phyloP scores from a whole-genome alignment of 2,329 filamentous ascomycete species.

The Aspergillus ruber region DNA sequence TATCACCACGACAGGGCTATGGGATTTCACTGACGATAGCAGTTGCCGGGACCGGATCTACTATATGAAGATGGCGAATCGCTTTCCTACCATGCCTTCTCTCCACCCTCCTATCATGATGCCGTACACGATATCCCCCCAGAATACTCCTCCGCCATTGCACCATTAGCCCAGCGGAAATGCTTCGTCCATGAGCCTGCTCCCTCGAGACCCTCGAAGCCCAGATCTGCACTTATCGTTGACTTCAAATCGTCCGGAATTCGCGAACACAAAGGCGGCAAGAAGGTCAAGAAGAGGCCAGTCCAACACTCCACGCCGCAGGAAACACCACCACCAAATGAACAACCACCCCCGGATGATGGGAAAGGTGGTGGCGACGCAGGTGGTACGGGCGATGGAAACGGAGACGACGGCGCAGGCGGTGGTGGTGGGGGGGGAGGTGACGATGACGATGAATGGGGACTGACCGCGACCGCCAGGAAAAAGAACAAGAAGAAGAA shows the following conservation, averaged over 20 bases:
- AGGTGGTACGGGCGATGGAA: slow-evolving; percentile 26
- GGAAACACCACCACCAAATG: slow-evolving; percentile 15
- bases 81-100: slow-evolving; percentile 10
- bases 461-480: slow-evolving; percentile 17
- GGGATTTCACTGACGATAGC: too few relatives aligned
- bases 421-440: slow-evolving; percentile 25
- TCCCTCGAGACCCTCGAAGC: slow-evolving; percentile 1
- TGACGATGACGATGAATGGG: slow-evolving; percentile 36
- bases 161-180: slow-evolving; percentile 21
- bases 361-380: slow-evolving; percentile 20
- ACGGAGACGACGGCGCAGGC: slow-evolving; percentile 20
- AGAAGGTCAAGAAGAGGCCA: slow-evolving; percentile 24
- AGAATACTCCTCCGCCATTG: slow-evolving; percentile 26
- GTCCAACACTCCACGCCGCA: slow-evolving; percentile 7
- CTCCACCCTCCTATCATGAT: slow-evolving; percentile 29
- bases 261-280: slow-evolving; percentile 25
- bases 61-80: slow-evolving; percentile 1
- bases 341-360: slow-evolving; percentile 3
- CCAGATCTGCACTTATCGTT: slow-evolving; percentile 8
- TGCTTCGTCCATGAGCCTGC: slow-evolving; percentile 4
- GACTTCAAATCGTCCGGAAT: slow-evolving; percentile 22
- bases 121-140: slow-evolving; percentile 28
- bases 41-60: too few relatives aligned
- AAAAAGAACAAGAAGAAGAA: slow-evolving; percentile 31
- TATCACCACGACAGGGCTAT: neutral